Evolutionary conservation across 495 filamentous ascomycete species (phyloP).

Genomic region (Penicillium parvum): DNA sequence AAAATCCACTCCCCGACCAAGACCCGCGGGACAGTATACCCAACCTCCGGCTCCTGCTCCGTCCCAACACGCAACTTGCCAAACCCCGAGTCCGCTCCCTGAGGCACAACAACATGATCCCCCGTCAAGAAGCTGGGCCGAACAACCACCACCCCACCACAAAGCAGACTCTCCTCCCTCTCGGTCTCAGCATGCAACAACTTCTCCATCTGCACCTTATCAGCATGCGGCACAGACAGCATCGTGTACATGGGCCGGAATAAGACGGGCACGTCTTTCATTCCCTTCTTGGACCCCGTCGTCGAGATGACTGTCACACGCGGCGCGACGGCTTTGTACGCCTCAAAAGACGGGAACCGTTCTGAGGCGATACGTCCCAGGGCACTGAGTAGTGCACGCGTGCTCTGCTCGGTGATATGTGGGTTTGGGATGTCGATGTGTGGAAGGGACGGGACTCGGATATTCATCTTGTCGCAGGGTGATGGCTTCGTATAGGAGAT

Average conservation of each 20-base stretch:
- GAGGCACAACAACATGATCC: constrained; percentile 17
- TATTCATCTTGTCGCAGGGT: constrained; percentile 15
- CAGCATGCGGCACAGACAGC: constrained; percentile 29
- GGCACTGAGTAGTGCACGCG: constrained; percentile 22
- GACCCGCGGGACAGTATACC: constrained; percentile 35
- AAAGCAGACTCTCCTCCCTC: constrained; percentile 13
- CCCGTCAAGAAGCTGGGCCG: constrained; percentile 32
- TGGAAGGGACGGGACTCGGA: constrained; percentile 12
- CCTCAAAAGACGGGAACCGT: constrained; percentile 10
- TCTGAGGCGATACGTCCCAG: constrained; percentile 19
- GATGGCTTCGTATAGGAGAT: constrained; percentile 8
- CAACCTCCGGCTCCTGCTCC: constrained; percentile 30
- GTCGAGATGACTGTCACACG: constrained; percentile 20
- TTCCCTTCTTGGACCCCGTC: constrained; percentile 25
- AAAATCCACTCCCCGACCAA: constrained; percentile 43
- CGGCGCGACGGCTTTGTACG: constrained; percentile 8
- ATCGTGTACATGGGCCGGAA: constrained; percentile 31
- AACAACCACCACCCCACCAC: constrained; percentile 27
- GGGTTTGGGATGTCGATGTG: constrained; percentile 21
- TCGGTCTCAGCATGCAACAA: constrained; percentile 11
- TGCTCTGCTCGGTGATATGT: constrained; percentile 26
- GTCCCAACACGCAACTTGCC: constrained; percentile 29
- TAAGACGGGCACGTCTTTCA: constrained; percentile 31
- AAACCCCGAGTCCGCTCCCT: constrained; percentile 9
- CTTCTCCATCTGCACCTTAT: constrained; percentile 39